Percentiles rank a stretch among this genome's conserved stretches.
Evolutionary conservation across 1,139 yeast species (phyloP).

Genomic region (Sugiyamaella castrensis): DNA sequence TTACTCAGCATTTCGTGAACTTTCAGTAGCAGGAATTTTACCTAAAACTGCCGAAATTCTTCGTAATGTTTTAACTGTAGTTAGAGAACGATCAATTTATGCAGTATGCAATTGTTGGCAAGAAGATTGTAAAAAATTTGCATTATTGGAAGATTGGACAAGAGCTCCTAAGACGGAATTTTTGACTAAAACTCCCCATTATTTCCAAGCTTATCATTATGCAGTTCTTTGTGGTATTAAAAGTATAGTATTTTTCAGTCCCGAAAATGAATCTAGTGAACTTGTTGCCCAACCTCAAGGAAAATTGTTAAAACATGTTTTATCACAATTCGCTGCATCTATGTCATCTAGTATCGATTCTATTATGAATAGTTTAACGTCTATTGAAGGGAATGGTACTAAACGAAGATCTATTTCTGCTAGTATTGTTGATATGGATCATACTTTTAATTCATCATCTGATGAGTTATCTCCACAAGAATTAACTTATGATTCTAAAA

Average conservation of each 20-base stretch:
- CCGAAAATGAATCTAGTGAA: constrained; percentile 21
- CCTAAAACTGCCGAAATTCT: constrained; percentile 26
- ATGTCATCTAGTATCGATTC: constrained; percentile 12
- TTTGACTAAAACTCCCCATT: constrained; percentile 31
- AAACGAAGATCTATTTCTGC: constrained; percentile 4
- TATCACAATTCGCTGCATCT: constrained; percentile 18
- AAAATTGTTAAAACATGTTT: constrained; percentile 44
- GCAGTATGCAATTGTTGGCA: constrained; percentile 51
- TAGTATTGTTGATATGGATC: constrained; percentile 11
- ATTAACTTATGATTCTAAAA: constrained; percentile 40
- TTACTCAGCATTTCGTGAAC: constrained; percentile 42
- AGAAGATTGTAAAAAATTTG: constrained; percentile 46
- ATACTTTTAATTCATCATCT: constrained; percentile 9
- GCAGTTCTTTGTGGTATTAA: constrained; percentile 34
- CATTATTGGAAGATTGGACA: constrained; percentile 45
- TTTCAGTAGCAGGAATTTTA: constrained; percentile 19
- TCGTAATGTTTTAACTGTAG: constrained; percentile 39
- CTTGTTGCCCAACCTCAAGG: constrained; percentile 50
- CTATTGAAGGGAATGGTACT: neutral
- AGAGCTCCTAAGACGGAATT: constrained; percentile 20
- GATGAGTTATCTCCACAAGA: constrained; percentile 32
- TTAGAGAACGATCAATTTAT: constrained; percentile 45
- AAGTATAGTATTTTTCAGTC: constrained; percentile 28
- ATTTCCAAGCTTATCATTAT: constrained; percentile 33
- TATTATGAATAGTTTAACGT: constrained; percentile 7